Evolutionary conservation across 2,329 filamentous ascomycete species (phyloP).

Genomic region (Colletotrichum tofieldiae): DNA sequence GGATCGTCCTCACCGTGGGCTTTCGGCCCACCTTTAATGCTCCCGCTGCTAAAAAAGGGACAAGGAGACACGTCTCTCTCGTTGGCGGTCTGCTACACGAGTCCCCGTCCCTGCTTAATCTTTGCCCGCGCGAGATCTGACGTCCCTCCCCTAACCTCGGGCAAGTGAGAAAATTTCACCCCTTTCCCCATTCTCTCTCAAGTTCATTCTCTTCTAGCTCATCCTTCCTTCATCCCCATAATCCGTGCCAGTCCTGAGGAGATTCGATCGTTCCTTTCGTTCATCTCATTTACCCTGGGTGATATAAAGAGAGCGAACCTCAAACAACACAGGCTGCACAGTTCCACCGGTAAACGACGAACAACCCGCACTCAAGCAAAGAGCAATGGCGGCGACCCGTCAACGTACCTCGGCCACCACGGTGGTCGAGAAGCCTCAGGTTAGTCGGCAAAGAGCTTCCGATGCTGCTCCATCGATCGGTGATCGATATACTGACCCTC

Average conservation of each 20-base stretch:
- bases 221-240: constrained; percentile 11
- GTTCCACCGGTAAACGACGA: too few relatives aligned
- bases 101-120: background rate
- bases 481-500: constrained; percentile 10
- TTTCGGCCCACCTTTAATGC: constrained; percentile 21
- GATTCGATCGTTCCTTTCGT: constrained; percentile 7
- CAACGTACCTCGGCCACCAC: constrained; percentile 37
- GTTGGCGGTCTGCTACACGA: constrained; percentile 27
- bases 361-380: background rate
- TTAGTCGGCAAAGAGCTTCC: constrained; percentile 22
- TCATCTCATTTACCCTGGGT: constrained; percentile 27
- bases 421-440: constrained; percentile 43
- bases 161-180: constrained; percentile 28
- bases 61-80: constrained; percentile 33
- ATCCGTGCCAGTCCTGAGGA: constrained; percentile 2
- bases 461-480: constrained; percentile 12
- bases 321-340: constrained; percentile 1
- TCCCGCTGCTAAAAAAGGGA: constrained; percentile 27
- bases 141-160: constrained; percentile 25
- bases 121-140: constrained; percentile 7
- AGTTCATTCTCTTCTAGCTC: background rate
- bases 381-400: constrained; percentile 37
- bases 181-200: background rate
- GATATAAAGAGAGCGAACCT: background rate
- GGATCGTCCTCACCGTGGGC: constrained; percentile 29